These are phyloP conservation scores for Rhodotorula taiwanensis DNA, from an alignment of 768 basidiomycete species.

Conservation along the genomic window DNA sequence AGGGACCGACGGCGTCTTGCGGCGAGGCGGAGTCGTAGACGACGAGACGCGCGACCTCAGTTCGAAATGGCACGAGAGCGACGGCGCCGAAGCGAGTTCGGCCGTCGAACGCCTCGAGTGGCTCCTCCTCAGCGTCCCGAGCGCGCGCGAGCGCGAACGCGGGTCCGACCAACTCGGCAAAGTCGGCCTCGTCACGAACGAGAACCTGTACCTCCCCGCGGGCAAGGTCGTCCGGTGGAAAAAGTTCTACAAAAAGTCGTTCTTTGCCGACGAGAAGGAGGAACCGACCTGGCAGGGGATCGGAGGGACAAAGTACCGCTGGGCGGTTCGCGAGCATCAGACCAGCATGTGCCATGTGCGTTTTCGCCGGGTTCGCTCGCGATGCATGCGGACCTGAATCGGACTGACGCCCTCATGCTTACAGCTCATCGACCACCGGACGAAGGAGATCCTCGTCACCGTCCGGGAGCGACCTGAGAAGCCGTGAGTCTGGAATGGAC, in stretches of 20 bases:
- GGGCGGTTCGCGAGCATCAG: neutral
- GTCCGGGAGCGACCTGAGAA: neutral
- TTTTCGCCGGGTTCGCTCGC: too few relatives aligned
- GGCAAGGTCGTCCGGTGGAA: constrained; percentile 1
- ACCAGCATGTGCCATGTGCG: neutral
- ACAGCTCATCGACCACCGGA: constrained; percentile 12
- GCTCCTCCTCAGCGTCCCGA: constrained; percentile 1
- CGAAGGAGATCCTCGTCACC: constrained; percentile 6
- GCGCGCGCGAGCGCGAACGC: neutral
- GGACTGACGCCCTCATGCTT: neutral
- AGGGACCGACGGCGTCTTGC: neutral
- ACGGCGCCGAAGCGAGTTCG: neutral
- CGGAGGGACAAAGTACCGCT: constrained; percentile 6
- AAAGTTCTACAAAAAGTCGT: neutral
- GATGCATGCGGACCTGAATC: too few relatives aligned
- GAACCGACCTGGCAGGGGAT: constrained; percentile 8
- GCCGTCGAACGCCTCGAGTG: constrained; percentile 1
- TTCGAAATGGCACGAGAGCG: constrained; percentile 5
- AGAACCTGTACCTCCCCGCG: constrained; percentile 1
- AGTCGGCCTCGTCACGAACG: constrained; percentile 12
- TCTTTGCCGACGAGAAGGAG: neutral
- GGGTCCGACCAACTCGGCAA: constrained; percentile 1
- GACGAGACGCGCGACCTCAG: neutral
- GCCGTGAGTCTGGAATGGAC: constrained; percentile 16
- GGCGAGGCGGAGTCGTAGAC: neutral